phyloP scores from a whole-genome alignment of 83 land plant genomes.

The Thuja plicata region DNA sequence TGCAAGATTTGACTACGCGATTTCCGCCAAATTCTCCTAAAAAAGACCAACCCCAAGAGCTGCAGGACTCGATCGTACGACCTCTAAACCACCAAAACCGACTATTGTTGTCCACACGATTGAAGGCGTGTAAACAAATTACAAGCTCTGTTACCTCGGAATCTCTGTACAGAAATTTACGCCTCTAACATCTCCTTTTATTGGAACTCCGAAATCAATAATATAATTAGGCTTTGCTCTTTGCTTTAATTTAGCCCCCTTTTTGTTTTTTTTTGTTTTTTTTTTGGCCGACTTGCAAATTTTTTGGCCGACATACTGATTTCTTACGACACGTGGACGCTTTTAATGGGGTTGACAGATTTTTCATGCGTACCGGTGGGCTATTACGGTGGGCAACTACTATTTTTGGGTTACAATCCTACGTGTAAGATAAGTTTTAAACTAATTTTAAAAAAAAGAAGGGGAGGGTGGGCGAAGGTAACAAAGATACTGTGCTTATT shows the following conservation, averaged over 20 bases:
- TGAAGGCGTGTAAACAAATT: background rate
- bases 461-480: background rate
- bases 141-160: background rate
- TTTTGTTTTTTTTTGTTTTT: background rate
- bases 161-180: background rate
- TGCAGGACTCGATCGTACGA: background rate
- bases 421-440: background rate
- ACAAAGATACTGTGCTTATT: background rate
- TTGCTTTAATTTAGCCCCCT: background rate
- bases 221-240: background rate
- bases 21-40: background rate
- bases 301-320: background rate
- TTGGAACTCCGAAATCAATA: background rate
- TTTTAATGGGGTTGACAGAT: background rate
- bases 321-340: background rate
- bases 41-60: background rate
- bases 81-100: background rate
- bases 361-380: background rate
- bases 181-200: background rate
- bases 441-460: too few relatives aligned
- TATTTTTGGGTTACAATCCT: background rate
- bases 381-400: background rate
- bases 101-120: too few relatives aligned
- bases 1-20: background rate
- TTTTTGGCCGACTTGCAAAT: slow-evolving; percentile 5